These are phyloP conservation scores for Mortierella sp. DNA, from an alignment of 371 early-diverging fungal genomes.

Conservation along the genomic window DNA sequence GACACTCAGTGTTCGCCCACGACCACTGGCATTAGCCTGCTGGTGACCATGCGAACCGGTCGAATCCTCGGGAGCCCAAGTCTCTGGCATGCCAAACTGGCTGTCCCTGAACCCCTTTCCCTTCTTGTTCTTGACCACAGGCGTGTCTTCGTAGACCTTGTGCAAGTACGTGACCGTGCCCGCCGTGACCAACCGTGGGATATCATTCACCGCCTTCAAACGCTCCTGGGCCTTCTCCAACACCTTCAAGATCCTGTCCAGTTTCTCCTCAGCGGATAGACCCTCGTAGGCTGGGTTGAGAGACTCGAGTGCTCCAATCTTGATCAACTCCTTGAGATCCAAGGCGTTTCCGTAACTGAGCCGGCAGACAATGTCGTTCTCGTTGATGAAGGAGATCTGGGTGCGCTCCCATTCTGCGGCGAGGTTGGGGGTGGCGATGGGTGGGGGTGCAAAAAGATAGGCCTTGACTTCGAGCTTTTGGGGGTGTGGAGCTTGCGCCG, in stretches of 20 bases:
- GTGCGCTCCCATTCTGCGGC: constrained; percentile 73
- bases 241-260: constrained; percentile 33
- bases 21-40: not conserved
- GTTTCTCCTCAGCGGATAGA: constrained; percentile 28
- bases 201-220: constrained; percentile 38
- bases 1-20: not conserved
- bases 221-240: constrained; percentile 42
- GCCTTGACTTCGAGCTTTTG: constrained; percentile 60
- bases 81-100: constrained; percentile 40
- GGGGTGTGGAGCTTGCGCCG: constrained; percentile 33
- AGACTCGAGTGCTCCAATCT: constrained; percentile 61
- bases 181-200: constrained; percentile 42
- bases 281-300: constrained; percentile 39
- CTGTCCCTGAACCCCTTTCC: constrained; percentile 10
- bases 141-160: constrained; percentile 50
- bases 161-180: constrained; percentile 49
- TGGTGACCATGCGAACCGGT: too few species aligned
- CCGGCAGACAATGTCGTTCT: constrained; percentile 82
- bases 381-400: constrained; percentile 82
- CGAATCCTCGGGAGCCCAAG: constrained; percentile 12
- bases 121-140: constrained; percentile 45
- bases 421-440: constrained; percentile 76
- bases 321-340: constrained; percentile 73
- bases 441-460: constrained; percentile 75
- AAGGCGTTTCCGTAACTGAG: constrained; percentile 80